phyloP scores from a whole-genome alignment of 129 eudicot genomes.

The Arctium lappa region DNA sequence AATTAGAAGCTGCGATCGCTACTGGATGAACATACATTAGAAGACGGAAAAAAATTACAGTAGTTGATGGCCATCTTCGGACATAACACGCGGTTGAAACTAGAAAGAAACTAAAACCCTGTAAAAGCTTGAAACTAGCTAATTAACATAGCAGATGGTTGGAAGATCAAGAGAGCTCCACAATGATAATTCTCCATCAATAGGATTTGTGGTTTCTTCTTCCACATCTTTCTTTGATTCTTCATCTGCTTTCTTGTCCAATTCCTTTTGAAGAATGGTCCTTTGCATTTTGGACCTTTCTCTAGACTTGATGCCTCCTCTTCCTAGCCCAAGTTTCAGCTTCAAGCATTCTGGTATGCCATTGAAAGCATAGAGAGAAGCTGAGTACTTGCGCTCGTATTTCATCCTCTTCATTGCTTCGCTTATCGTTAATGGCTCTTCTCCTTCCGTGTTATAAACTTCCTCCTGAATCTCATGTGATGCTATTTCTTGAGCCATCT shows the following conservation, averaged over 20 bases:
- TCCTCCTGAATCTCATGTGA: slow-evolving; percentile 33
- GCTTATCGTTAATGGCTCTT: slow-evolving; percentile 48
- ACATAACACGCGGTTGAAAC: not conserved
- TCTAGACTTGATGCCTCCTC: slow-evolving; percentile 21
- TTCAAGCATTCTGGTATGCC: slow-evolving; percentile 72
- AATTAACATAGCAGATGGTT: slow-evolving; percentile 61
- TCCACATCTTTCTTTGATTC: slow-evolving; percentile 31
- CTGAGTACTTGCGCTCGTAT: slow-evolving; percentile 74
- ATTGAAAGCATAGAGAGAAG: slow-evolving; percentile 77
- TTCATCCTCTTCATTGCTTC: slow-evolving; percentile 83
- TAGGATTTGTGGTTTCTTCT: slow-evolving; percentile 18
- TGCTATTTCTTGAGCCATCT: slow-evolving; percentile 52
- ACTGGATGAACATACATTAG: slow-evolving; percentile 9
- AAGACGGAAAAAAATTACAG: slow-evolving; percentile 11
- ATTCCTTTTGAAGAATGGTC: slow-evolving; percentile 16
- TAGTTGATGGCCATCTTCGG: slow-evolving; percentile 8
- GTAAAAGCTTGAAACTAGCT: not conserved
- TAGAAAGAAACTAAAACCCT: not conserved
- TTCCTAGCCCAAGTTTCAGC: slow-evolving; percentile 41
- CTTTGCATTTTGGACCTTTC: slow-evolving; percentile 42
- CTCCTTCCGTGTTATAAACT: slow-evolving; percentile 29
- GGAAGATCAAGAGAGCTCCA: slow-evolving; percentile 74
- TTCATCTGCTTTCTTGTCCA: slow-evolving; percentile 15
- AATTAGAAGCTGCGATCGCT: not conserved
- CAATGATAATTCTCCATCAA: slow-evolving; percentile 44